Evolutionary conservation across 441 rosid species (phyloP), one percentile per base, ranked within the genome.

Genomic region (Pelargonium myrrhifolium): DNA sequence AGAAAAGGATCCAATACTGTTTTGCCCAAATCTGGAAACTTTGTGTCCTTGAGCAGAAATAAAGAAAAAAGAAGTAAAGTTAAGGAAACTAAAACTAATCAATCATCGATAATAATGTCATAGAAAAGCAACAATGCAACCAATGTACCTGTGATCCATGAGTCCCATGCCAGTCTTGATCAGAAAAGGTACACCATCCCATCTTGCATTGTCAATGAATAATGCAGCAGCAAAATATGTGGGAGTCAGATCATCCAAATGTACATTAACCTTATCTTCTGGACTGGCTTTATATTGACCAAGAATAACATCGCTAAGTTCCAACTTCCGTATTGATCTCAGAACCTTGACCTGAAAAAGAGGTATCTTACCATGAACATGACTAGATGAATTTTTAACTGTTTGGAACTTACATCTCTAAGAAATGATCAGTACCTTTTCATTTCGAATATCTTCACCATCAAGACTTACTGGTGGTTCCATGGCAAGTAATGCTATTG

Each of bases 121-220:
- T 28, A 28, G 31, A 28, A 28, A 28, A 28, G 31, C 4, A 4
- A 28, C 3, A 24, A 24, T 28, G 31, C 31, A 28, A 28, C 31
- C 31, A 28, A 28, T 28, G n/a, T 67, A 85, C 93, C 88, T 83
- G 83, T 84, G 95, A 71, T 90, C 83, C 75, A 80, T 81, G 76
- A 88, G 90, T 75, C 95, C 97, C 74, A 81, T 79, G 69, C 96
- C 94, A 1, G 90, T 84, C 77, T 83, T 84, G 53, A 91, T 72
- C 64, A 89, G 70, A 77, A 91, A 86, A 53, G 94, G 96, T 67
- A 89, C 96, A 63, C 92, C 90, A 65, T 89, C 97, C 97, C 97
- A 91, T 42, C 94, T 88, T 60, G 90, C 89, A 88, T 87, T 89
- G 68, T 88, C 90, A 20, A 92, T 85, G 79, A 75, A 84, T 37